phyloP scores from a whole-genome alignment of 2,329 filamentous ascomycete species.

The Penicillium fuscoglaucum region DNA sequence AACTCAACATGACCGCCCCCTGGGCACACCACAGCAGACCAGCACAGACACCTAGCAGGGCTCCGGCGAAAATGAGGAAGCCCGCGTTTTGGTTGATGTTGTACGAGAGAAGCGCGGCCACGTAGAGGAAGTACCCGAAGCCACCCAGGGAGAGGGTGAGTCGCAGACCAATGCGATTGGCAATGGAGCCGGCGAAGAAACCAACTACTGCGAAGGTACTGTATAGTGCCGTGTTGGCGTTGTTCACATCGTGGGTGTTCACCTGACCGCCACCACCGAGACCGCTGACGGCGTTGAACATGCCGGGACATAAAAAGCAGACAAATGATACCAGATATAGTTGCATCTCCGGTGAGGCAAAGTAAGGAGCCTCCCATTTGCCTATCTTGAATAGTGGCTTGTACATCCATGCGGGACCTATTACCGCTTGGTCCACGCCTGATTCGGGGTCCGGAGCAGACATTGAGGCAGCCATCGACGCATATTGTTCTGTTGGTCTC shows the following conservation, averaged over 20 bases:
- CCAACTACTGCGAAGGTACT: constrained; percentile 67
- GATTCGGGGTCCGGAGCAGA: constrained; percentile 25
- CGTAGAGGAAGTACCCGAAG: constrained; percentile 52
- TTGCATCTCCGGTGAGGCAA: constrained; percentile 72
- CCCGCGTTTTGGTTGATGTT: constrained; percentile 51
- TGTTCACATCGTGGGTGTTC: constrained; percentile 59
- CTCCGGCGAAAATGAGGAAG: constrained; percentile 53
- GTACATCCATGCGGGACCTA: constrained; percentile 64
- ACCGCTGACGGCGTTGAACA: constrained; percentile 69
- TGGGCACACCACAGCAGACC: constrained; percentile 54
- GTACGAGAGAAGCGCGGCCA: constrained; percentile 52
- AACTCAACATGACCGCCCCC: constrained; percentile 68
- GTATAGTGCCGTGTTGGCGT: constrained; percentile 70
- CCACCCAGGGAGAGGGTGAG: constrained; percentile 49
- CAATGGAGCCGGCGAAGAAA: constrained; percentile 59
- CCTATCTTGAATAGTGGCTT: constrained; percentile 56
- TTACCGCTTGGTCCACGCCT: constrained; percentile 21
- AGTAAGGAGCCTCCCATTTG: constrained; percentile 60
- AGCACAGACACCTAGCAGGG: constrained; percentile 51
- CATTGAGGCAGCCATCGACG: constrained; percentile 26
- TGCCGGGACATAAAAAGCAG: constrained; percentile 71
- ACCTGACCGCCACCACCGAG: constrained; percentile 65
- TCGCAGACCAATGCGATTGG: constrained; percentile 47
- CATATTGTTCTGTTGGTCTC: constrained; percentile 22
- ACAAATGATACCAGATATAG: constrained; percentile 70